Percentiles rank a stretch among this genome's conserved stretches.
These are phyloP conservation scores for Xylaria flabelliformis DNA, from an alignment of 495 filamentous ascomycete species.

Conservation along the genomic window DNA sequence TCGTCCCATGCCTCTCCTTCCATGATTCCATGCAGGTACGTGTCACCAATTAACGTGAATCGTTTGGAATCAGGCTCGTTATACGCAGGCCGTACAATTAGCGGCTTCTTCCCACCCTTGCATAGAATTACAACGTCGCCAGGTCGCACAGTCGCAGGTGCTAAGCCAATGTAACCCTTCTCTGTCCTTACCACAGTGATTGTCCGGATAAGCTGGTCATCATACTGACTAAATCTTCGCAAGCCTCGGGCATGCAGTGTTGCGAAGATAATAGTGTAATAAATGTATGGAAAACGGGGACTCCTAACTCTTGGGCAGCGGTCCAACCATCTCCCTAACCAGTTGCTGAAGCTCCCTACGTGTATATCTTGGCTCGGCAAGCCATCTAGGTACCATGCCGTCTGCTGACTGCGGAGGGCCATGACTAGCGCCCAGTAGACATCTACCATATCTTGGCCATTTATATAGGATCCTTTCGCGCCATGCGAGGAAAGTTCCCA, in stretches of 20 bases:
- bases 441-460: constrained; percentile 7
- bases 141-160: not conserved
- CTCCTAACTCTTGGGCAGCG: not conserved
- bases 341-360: not conserved
- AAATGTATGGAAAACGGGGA: not conserved
- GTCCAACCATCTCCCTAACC: not conserved
- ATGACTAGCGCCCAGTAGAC: not conserved
- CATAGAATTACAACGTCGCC: not conserved
- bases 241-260: not conserved
- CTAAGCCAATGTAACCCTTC: not conserved
- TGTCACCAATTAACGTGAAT: not conserved
- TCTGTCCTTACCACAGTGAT: not conserved
- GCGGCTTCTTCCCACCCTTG: constrained; percentile 3
- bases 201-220: not conserved
- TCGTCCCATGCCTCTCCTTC: constrained; percentile 9
- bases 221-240: not conserved
- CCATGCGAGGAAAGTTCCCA: not conserved
- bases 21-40: constrained; percentile 2
- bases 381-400: not conserved
- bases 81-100: not conserved
- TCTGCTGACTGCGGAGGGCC: not conserved
- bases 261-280: not conserved
- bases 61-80: not conserved
- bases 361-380: not conserved
- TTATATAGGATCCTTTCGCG: not conserved